Conservation (phyloP, 1,139 yeast species). For the Candida frijolesensis region DNA sequence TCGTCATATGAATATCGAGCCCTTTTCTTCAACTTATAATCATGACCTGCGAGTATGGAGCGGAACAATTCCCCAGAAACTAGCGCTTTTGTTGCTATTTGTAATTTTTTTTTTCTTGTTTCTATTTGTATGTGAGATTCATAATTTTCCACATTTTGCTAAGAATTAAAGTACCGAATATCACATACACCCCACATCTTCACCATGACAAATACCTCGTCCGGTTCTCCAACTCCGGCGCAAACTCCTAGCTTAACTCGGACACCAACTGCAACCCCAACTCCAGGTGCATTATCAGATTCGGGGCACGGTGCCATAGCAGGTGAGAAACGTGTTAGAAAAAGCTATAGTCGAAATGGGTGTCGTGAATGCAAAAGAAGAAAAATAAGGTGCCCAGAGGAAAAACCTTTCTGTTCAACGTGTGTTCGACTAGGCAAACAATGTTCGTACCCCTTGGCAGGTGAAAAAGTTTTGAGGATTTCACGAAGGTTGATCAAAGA, state of each 20-base stretch:
- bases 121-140: not conserved
- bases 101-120: not conserved
- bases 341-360: conserved; percentile 19
- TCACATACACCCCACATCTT: too few relatives aligned
- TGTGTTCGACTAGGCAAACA: conserved; percentile 25
- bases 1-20: not conserved
- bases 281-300: not conserved
- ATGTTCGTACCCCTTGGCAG: conserved; percentile 26
- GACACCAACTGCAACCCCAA: not conserved
- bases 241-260: not conserved
- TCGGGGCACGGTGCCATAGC: not conserved
- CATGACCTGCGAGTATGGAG: not conserved
- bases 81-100: not conserved
- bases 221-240: not conserved
- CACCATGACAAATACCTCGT: not conserved
- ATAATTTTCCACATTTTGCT: not conserved
- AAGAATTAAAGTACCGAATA: too few relatives aligned
- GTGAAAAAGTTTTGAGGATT: conserved; percentile 23
- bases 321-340: conserved; percentile 2
- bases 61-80: not conserved
- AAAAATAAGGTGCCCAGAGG: conserved; percentile 51
- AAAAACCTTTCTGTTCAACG: conserved; percentile 49
- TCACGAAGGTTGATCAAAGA: conserved; percentile 16
- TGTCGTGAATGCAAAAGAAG: conserved; percentile 32
- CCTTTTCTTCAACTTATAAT: too few relatives aligned